Conservation (phyloP, 2,329 filamentous ascomycete genomes). For the Chaetomium sp. region DNA sequence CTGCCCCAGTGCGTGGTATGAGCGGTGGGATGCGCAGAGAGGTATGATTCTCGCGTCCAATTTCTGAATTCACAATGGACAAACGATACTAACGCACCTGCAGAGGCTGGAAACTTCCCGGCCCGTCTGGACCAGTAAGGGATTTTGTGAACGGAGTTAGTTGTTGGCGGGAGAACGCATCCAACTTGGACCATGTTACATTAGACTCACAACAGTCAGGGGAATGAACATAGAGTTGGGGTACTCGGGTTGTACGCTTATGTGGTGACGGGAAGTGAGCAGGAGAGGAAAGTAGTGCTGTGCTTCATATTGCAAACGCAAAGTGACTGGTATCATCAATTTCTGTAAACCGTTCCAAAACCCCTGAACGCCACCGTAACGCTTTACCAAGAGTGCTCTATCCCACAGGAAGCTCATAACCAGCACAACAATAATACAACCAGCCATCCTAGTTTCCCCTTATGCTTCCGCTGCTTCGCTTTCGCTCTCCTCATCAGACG, state of each 20-base stretch:
- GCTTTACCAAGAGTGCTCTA: neutral
- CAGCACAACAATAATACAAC: neutral
- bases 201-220: conserved; percentile 32
- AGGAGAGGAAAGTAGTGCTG: conserved; percentile 8
- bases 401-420: neutral
- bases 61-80: neutral
- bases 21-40: conserved; percentile 96
- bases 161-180: conserved; percentile 26
- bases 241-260: conserved; percentile 23
- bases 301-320: neutral
- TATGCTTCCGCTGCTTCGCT: conserved; percentile 36
- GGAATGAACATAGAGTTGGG: conserved; percentile 36
- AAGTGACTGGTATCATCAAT: conserved; percentile 16
- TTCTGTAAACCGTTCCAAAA: neutral
- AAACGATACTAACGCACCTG: conserved; percentile 18
- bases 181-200: conserved; percentile 30
- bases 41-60: conserved; percentile 52
- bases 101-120: conserved; percentile 70
- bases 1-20: conserved; percentile 92
- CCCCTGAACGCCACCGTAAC: conserved; percentile 17
- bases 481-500: conserved; percentile 60
- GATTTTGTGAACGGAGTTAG: conserved; percentile 21
- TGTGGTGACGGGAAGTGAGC: conserved; percentile 13
- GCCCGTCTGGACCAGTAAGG: conserved; percentile 61
- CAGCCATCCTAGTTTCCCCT: neutral